Base-by-base conservation (phyloP, 1,139 yeast genomes). In the Arxiozyma heterogenica region DNA sequence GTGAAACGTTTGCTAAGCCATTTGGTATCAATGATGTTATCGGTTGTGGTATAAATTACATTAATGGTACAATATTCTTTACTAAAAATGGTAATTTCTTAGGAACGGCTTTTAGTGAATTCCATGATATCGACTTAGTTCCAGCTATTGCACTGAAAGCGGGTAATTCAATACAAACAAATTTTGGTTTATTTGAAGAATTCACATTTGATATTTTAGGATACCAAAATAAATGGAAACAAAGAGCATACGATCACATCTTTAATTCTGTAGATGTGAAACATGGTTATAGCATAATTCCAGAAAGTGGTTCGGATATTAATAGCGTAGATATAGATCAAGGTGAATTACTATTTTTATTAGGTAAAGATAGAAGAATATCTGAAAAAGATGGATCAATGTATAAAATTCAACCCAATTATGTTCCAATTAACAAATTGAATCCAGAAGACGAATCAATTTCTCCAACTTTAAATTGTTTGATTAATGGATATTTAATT, bases 41-140 rank as follows among this genome's bases (percentile, higher is more conserved):
- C 58, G 98, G 98, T 0, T 85, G 94, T 68, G 96, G 97, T 2
- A 76, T 89, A 30, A 86, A 90, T 70, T 86, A 81, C 62, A 74
- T 79, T 30, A 80, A 80, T 47, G 78, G 80, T 48, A 73, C 82
- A 0, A 75, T 89, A 3, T 91, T 90, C 62, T 81, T 82, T 59
- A 90, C 97, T 0, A 83, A 87, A 67, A 90, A 91, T 69, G 97
- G 97, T 2, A 77, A 86, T 7, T 71, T 70, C 49, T 63, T 82
- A 49, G 84, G 84, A 0, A 70, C 73, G 43, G 83, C 84, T 1
- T 81, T 80, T 58, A 64, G 68, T 11, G 74, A 78, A 55, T 66
- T 77, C n/a, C 65, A 67, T 42, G 66, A 66, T 12, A 57, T 65
- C 30, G 64, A 67, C 39, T 59, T 77, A 43, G 70, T 75, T 21